These are phyloP conservation scores for Arthroderma sp. DNA, from an alignment of 2,329 filamentous ascomycete species.

Conservation along the genomic window DNA sequence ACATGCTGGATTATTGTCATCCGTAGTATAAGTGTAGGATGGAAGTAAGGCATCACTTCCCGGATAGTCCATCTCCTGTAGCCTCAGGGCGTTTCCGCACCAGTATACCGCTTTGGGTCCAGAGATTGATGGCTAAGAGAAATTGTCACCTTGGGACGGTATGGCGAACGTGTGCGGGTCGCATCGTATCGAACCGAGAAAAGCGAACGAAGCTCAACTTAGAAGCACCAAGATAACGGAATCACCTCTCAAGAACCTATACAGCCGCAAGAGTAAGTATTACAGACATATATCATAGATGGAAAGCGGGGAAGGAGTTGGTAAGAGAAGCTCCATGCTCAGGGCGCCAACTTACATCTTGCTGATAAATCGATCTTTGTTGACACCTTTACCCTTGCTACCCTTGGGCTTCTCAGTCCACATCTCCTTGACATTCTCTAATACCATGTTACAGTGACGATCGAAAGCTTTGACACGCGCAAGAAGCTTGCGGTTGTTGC, in stretches of 20 bases:
- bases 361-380: conserved; percentile 97
- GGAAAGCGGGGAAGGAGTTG: neutral
- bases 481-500: conserved; percentile 95
- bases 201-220: conserved; percentile 43
- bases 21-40: neutral
- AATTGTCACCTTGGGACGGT: neutral
- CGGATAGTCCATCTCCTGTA: neutral
- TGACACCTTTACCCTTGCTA: conserved; percentile 84
- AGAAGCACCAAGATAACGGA: conserved; percentile 78
- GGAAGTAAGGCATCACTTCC: neutral
- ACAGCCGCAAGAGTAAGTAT: neutral
- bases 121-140: neutral
- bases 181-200: conserved; percentile 3
- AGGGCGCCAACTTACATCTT: conserved; percentile 59
- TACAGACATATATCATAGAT: neutral
- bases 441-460: conserved; percentile 96
- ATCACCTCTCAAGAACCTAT: conserved; percentile 73
- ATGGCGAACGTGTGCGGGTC: neutral
- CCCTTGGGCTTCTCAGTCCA: conserved; percentile 91
- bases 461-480: conserved; percentile 98
- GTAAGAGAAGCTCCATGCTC: neutral
- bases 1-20: neutral
- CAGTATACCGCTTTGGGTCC: neutral
- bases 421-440: conserved; percentile 98
- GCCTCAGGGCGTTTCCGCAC: neutral